A percentile compares a stretch with the other conserved stretches of the same genome.
These are phyloP conservation scores for Talaromyces thailandensis DNA, from an alignment of 495 filamentous ascomycete species.

Conservation along the genomic window DNA sequence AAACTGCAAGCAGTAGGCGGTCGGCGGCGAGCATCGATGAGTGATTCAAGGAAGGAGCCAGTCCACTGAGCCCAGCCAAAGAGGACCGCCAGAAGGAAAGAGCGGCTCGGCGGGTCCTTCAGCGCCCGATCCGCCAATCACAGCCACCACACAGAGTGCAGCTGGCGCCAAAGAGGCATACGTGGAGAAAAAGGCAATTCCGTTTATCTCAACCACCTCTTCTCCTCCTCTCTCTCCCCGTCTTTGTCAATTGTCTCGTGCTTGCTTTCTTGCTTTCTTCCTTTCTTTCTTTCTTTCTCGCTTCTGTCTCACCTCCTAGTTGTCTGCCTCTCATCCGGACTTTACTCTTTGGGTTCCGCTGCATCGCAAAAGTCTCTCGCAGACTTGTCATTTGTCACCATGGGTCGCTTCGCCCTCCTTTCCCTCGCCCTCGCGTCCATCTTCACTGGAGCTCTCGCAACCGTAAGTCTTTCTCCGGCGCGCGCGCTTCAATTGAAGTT, in stretches of 20 bases:
- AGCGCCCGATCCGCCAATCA: not conserved
- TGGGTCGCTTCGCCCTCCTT: slow-evolving; percentile 67
- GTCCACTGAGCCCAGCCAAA: not conserved
- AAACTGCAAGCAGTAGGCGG: slow-evolving; percentile 3
- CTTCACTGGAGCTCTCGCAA: slow-evolving; percentile 49
- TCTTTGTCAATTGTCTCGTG: slow-evolving; percentile 2
- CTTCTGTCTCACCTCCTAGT: slow-evolving; percentile 14
- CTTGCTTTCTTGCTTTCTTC: slow-evolving; percentile 12
- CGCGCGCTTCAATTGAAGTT: not conserved
- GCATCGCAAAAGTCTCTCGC: slow-evolving; percentile 1
- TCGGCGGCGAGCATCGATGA: not conserved
- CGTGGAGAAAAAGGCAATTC: slow-evolving; percentile 14
- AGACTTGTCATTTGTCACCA: slow-evolving; percentile 31
- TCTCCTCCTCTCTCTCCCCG: not conserved
- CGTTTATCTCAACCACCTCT: not conserved
- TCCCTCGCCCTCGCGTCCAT: slow-evolving; percentile 65
- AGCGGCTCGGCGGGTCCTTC: slow-evolving; percentile 4
- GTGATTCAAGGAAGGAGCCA: not conserved
- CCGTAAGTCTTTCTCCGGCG: slow-evolving; percentile 39
- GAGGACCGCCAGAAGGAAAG: slow-evolving; percentile 3
- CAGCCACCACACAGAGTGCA: slow-evolving; percentile 3
- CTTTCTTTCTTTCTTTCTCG: slow-evolving; percentile 8
- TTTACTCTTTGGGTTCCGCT: slow-evolving; percentile 4
- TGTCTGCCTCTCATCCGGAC: slow-evolving; percentile 9
- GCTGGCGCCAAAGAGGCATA: slow-evolving; percentile 12